Base-by-base conservation (phyloP, 371 early-diverging fungal species). In the Basidiobolus meristosporus region DNA sequence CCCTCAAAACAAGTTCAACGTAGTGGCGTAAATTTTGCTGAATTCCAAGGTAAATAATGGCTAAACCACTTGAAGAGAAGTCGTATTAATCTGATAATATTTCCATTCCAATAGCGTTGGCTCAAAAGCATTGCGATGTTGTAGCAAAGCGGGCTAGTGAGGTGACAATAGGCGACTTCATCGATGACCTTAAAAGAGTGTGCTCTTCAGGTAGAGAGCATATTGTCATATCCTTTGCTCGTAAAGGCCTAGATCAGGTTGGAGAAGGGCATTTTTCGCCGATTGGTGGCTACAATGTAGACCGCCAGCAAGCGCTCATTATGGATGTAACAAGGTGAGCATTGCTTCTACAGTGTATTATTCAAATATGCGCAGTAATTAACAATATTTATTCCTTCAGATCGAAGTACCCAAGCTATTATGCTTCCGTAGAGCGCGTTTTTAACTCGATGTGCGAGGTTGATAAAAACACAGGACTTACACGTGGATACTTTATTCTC, bases 361-460 rank as follows among this genome's bases (percentile, higher is more conserved):
- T n/a, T n/a, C n/a, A n/a, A n/a, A n/a, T n/a, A n/a, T n/a, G n/a
- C n/a, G n/a, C n/a, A n/a, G n/a, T n/a, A n/a, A n/a, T n/a, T 89
- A 30, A 78, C 89, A 3, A n/a, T n/a, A 54, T 89, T 38, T 90
- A 89, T 47, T 79, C 78, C 1, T 76, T 75, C 2, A 49, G 77
- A 20, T 82, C 77, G 60, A 82, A 91, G 59, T 91, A 89, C 44
- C 92, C 90, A 2, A 70, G 76, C 20, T 84, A 80, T 45, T 84
- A 75, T 56, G 74, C 68, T 38, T 57, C 73, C 7, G 65, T 76
- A 2, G 73, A 76, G 32, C 52, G 61, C 7, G 52, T 88, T n/a
- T 80, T 69, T 45, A 69, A 83, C 46, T 70, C 89, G 4, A 60
- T 90, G 66, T 68, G 73, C 39, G 85, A 82, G 0, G 52, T 79